Conservation (phyloP, 2,329 filamentous ascomycete genomes). For the Claviceps capensis region DNA sequence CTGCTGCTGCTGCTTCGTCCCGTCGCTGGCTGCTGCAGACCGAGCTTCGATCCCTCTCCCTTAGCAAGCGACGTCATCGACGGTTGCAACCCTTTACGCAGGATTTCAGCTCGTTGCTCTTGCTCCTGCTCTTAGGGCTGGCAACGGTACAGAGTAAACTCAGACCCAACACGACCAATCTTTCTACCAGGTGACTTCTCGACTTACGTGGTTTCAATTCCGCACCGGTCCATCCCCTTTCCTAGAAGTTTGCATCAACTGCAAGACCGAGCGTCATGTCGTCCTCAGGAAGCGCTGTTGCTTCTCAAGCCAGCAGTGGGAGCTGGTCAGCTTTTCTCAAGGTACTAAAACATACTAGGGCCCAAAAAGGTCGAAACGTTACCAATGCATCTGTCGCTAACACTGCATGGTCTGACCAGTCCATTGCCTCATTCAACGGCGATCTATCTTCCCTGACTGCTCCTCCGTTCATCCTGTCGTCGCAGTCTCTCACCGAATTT, state of each 20-base stretch:
- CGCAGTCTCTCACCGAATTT: constrained; percentile 67
- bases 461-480: constrained; percentile 69
- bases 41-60: background rate
- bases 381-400: constrained; percentile 1
- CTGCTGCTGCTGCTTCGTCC: background rate
- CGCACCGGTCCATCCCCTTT: background rate
- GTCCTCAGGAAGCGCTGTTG: constrained; percentile 14
- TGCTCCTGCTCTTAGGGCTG: background rate
- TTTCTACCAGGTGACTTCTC: background rate
- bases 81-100: background rate
- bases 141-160: background rate
- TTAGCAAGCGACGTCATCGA: constrained; percentile 1
- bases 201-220: background rate
- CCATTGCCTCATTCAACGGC: constrained; percentile 69
- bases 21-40: background rate
- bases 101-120: background rate
- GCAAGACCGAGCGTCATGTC: constrained; percentile 15
- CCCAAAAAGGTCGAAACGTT: too few species aligned
- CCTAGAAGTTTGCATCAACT: background rate
- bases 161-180: background rate
- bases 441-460: constrained; percentile 70
- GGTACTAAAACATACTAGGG: constrained; percentile 18
- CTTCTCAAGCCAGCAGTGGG: constrained; percentile 26
- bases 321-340: constrained; percentile 41
- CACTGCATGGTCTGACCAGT: constrained; percentile 25